Conservation (phyloP, 176 grass and related monocot genomes). For the maize (Zea mays) region DNA sequence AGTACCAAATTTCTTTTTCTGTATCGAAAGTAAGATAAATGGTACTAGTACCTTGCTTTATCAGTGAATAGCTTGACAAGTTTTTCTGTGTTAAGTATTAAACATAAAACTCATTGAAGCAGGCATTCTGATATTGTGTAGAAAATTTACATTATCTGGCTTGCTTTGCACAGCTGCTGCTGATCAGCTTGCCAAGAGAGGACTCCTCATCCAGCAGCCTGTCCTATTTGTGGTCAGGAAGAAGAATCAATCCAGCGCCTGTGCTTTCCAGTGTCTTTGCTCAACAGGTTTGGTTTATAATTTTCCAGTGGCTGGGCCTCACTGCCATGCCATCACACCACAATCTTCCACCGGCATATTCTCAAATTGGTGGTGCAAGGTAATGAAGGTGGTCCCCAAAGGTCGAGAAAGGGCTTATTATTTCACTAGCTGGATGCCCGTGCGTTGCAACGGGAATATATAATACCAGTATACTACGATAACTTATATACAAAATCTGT, state of each 20-base stretch:
- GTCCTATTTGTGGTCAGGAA: neutral
- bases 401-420: neutral
- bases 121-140: neutral
- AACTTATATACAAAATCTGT: no score
- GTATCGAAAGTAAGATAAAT: neutral
- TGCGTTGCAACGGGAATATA: no score
- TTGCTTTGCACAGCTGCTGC: neutral
- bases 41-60: neutral
- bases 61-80: conserved; percentile 9
- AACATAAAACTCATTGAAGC: neutral
- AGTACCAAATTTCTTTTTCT: neutral
- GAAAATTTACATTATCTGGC: conserved; percentile 1
- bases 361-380: neutral
- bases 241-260: neutral
- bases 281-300: neutral
- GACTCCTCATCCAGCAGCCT: neutral
- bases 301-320: neutral
- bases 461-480: no score
- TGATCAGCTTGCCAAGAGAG: no score
- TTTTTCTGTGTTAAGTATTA: neutral
- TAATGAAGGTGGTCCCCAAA: neutral
- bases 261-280: neutral
- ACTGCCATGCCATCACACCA: neutral
- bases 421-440: no score
- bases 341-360: neutral